Conservation (phyloP, 192 early-diverging fungal species). For the Backusella mclennaniae region DNA sequence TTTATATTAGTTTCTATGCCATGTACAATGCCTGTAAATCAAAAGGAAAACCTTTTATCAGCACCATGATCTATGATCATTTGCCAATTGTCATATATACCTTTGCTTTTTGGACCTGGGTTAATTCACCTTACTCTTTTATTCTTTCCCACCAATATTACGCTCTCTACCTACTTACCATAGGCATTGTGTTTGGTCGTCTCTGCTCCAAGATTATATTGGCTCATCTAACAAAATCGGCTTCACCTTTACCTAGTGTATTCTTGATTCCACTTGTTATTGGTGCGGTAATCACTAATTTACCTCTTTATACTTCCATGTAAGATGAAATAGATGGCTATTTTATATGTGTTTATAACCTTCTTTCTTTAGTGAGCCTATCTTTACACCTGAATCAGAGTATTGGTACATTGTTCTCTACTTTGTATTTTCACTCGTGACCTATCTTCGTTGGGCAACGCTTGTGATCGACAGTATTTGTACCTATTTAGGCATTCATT, state of each 20-base stretch:
- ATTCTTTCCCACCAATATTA: conserved; percentile 68
- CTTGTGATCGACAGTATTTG: conserved; percentile 88
- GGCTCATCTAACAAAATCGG: conserved; percentile 81
- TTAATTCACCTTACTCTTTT: conserved; percentile 63
- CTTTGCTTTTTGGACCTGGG: conserved; percentile 65
- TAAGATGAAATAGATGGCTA: conserved; percentile 24
- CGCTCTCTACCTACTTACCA: conserved; percentile 68
- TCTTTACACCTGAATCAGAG: conserved; percentile 69
- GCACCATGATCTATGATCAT: conserved; percentile 55
- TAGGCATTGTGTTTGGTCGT: conserved; percentile 82
- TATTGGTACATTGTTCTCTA: conserved; percentile 67
- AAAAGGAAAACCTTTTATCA: conserved; percentile 58
- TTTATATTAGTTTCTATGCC: conserved; percentile 29
- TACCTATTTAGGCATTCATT: conserved; percentile 79
- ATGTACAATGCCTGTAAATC: conserved; percentile 44
- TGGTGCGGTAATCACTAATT: conserved; percentile 68
- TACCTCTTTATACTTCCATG: conserved; percentile 46
- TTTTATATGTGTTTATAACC: background rate
- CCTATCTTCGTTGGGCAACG: conserved; percentile 84
- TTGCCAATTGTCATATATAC: conserved; percentile 62
- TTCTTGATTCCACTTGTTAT: conserved; percentile 74
- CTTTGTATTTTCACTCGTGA: conserved; percentile 68
- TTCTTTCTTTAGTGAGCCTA: conserved; percentile 51
- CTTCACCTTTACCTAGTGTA: conserved; percentile 80
- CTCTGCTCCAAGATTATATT: conserved; percentile 90